phyloP scores from a whole-genome alignment of 2,329 filamentous ascomycete genomes.

The Curvularia verruculosa region DNA sequence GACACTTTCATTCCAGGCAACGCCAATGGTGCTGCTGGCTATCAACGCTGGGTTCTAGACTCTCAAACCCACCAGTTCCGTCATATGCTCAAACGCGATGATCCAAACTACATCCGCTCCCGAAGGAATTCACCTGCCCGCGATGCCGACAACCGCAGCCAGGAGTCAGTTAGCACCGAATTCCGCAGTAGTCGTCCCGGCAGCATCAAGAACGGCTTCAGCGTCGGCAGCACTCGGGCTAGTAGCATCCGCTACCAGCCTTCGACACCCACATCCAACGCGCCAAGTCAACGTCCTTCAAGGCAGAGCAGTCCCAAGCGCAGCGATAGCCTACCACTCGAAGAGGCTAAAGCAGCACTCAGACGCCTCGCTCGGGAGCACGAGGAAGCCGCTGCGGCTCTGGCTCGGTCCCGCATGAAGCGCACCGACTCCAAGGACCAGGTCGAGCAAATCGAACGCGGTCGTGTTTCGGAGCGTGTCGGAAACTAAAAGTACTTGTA shows the following conservation, averaged over 20 bases:
- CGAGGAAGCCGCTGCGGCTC: constrained; percentile 31
- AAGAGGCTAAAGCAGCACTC: constrained; percentile 37
- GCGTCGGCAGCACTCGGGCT: constrained; percentile 34
- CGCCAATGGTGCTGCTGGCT: constrained; percentile 29
- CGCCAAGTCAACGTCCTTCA: constrained; percentile 32
- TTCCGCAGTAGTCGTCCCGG: constrained; percentile 31
- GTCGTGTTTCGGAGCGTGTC: constrained; percentile 24
- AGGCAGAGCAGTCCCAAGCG: constrained; percentile 36
- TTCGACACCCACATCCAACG: constrained; percentile 27
- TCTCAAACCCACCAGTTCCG: constrained; percentile 47
- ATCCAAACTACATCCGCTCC: constrained; percentile 41
- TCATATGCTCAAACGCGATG: constrained; percentile 49
- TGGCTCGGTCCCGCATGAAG: constrained; percentile 15
- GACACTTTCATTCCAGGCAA: constrained; percentile 59
- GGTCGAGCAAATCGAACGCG: constrained; percentile 28
- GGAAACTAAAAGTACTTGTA: constrained; percentile 12
- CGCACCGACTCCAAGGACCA: constrained; percentile 20
- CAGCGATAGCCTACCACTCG: constrained; percentile 38
- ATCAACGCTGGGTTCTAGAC: constrained; percentile 58
- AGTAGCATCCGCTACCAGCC: constrained; percentile 36
- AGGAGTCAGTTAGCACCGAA: constrained; percentile 41
- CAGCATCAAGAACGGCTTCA: constrained; percentile 35
- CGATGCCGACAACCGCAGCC: constrained; percentile 27
- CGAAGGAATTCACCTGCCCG: constrained; percentile 33
- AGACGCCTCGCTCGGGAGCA: constrained; percentile 37